A percentile compares a stretch with the other conserved stretches of the same genome.
Conservation (phyloP, 2,329 filamentous ascomycete genomes). For the Aspergillus caelatus region DNA sequence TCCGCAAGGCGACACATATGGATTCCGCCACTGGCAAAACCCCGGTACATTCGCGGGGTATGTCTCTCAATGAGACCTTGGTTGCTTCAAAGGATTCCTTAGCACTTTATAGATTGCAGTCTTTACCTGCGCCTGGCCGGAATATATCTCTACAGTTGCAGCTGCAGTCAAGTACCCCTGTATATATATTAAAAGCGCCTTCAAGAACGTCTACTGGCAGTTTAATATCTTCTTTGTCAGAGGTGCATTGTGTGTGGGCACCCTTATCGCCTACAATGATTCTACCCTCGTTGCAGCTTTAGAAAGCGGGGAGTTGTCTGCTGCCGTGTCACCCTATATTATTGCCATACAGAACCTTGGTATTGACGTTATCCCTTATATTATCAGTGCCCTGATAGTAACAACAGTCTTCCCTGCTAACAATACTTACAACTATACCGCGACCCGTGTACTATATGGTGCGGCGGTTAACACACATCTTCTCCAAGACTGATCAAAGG, state of each 20-base stretch:
- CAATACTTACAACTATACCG: background rate
- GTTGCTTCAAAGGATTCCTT: conserved; percentile 55
- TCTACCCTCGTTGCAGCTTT: conserved; percentile 28
- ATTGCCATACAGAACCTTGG: background rate
- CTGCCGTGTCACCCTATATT: background rate
- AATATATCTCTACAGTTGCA: conserved; percentile 62
- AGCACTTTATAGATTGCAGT: conserved; percentile 71
- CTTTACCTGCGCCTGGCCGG: conserved; percentile 64
- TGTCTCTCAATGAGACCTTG: conserved; percentile 58
- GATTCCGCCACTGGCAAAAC: conserved; percentile 62
- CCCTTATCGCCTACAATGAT: conserved; percentile 68
- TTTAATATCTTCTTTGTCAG: conserved; percentile 72
- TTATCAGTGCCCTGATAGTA: background rate
- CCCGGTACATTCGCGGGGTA: conserved; percentile 44
- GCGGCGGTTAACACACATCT: too few species aligned
- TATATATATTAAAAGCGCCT: conserved; percentile 68
- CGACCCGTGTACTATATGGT: too few species aligned
- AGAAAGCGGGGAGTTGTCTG: background rate
- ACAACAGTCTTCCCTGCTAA: background rate
- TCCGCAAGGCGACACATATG: conserved; percentile 67
- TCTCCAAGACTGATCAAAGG: background rate
- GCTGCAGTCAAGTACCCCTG: conserved; percentile 70
- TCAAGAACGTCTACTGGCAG: conserved; percentile 74
- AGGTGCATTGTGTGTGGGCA: conserved; percentile 68
- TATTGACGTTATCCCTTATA: background rate